Evolutionary conservation across 768 basidiomycete genomes (phyloP), one percentile per base, ranked within the genome.

Genomic region (Mycena olivaceomarginata): DNA sequence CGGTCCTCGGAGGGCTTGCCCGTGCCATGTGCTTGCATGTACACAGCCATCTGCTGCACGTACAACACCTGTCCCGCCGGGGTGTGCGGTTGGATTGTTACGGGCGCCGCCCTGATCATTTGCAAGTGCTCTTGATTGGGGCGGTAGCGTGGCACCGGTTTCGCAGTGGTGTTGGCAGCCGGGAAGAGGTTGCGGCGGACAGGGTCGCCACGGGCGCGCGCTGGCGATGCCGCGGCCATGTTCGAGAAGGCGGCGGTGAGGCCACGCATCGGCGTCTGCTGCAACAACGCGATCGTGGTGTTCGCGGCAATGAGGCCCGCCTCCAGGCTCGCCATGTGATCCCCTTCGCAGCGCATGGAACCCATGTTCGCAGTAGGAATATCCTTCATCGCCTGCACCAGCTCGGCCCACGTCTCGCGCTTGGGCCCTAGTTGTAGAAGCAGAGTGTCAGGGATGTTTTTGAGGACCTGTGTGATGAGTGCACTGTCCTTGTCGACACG

Each of bases 51-150:
- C 59, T 60, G 59, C 31, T 60, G 59, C 10, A 13, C 16, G 31
- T 39, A 60, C 15, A 22, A 31, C 10, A 22, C 31, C 13, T 12
- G 59, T 16, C 59, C 59, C 16, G 59, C 18, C 41, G 3, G 31
- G 12, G 75, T 83, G 72, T 81, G 65, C 2, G 79, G 80, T 15
- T 82, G 71, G 63, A 70, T 70, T 13, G 31, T 39, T 0, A 70
- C 45, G 12, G 69, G 43, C 3, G 9, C 16, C 5, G 59, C 69
- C 4, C 1, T 3, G 22, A 70, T 60, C 69, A 70, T 70, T 8
- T 25, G 43, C 31, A 60, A 16, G 25, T 59, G 69, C 31, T 70
- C 69, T 10, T 22, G 5, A 41, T 70, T 57, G n/a, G 69, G 41
- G n/a, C 69, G 69, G 53, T 59, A 59, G 31, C 18, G 57, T 1